phyloP scores from a whole-genome alignment of 2,329 filamentous ascomycete species.

The Calonectria pseudoturangicola region DNA sequence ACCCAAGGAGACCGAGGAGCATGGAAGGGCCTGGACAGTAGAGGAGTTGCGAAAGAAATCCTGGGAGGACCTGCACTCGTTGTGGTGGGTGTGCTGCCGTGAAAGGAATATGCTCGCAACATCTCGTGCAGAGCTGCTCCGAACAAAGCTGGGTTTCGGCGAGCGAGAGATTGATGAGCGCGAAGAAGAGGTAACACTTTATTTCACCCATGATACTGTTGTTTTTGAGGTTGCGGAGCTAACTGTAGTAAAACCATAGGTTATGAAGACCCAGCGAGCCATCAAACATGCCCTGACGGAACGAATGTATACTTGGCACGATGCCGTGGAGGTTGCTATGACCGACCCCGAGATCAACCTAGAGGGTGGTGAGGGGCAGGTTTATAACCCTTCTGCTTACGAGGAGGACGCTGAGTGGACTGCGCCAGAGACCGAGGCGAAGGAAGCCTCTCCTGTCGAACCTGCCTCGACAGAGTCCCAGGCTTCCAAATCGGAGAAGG shows the following conservation, averaged over 20 bases:
- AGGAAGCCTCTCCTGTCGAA: slow-evolving; percentile 40
- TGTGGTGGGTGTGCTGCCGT: slow-evolving; percentile 96
- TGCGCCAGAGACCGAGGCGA: slow-evolving; percentile 44
- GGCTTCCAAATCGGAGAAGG: slow-evolving; percentile 49
- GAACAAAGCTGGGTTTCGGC: slow-evolving; percentile 83
- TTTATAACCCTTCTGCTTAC: slow-evolving; percentile 68
- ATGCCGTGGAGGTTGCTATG: slow-evolving; percentile 80
- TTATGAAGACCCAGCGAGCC: slow-evolving; percentile 83
- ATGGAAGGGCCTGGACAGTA: slow-evolving; percentile 89
- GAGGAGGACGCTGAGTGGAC: slow-evolving; percentile 59
- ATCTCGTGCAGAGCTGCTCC: slow-evolving; percentile 79
- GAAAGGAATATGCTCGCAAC: slow-evolving; percentile 95
- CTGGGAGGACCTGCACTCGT: slow-evolving; percentile 92
- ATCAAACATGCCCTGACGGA: slow-evolving; percentile 93
- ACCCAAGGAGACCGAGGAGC: slow-evolving; percentile 81
- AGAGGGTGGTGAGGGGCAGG: slow-evolving; percentile 64
- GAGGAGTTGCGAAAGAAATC: slow-evolving; percentile 91
- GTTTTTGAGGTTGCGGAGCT: slow-evolving; percentile 20
- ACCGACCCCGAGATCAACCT: slow-evolving; percentile 81
- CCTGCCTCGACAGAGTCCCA: slow-evolving; percentile 42
- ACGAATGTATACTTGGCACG: slow-evolving; percentile 90
- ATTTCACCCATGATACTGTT: rapidly evolving
- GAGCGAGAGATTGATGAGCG: slow-evolving; percentile 79
- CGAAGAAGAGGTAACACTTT: slow-evolving; percentile 77
- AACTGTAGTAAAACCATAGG: slow-evolving; percentile 65